Base-by-base conservation (phyloP, 768 basidiomycete genomes). In the Rhizopogon vulgaris region DNA sequence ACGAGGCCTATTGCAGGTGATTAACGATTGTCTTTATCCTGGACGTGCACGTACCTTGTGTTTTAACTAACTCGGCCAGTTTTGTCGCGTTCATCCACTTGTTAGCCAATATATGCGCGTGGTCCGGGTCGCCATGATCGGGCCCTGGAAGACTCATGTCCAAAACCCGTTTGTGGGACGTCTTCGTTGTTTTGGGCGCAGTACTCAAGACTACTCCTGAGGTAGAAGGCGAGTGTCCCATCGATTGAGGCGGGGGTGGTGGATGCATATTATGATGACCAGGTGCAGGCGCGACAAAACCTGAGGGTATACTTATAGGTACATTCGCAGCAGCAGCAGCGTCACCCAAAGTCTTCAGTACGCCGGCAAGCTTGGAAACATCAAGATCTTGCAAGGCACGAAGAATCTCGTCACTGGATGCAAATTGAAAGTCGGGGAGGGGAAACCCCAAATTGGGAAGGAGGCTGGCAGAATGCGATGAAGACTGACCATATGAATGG, bases 61-160 rank as follows among this genome's bases (percentile, higher is more conserved):
- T 79, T 63, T 74, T 76, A 12, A 82, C 87, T 58, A 90, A 70
- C 56, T 87, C 82, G 4, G 80, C 75, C 22, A 92, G 68, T 65
- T 89, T 86, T 10, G 68, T 70, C 5, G 87, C 74, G 52, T 77
- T 82, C 68, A 90, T 72, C 90, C 90, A 92, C 62, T 85, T 90
- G 43, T 79, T 90, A 1, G 87, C 82, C 27, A 92, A 77, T 56
- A 89, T 63, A 52, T 82, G 71, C 0, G 85, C 82, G 61, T 89
- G 87, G 37, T 79, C 79, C 10, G 76, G 64, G 56, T 75, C 78
- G 5, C 62, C 68, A 34, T 74, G 72, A 32, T 74, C 74, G 51
- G 63, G 64, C 4, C 68, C 73, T 34, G 70, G 67, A 28, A 73
- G 65, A 55, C 64, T 73, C 72, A 76, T 70, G 53, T 75, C 73